Conservation (phyloP, 305 asterid species). For the Ajuga reptans region DNA sequence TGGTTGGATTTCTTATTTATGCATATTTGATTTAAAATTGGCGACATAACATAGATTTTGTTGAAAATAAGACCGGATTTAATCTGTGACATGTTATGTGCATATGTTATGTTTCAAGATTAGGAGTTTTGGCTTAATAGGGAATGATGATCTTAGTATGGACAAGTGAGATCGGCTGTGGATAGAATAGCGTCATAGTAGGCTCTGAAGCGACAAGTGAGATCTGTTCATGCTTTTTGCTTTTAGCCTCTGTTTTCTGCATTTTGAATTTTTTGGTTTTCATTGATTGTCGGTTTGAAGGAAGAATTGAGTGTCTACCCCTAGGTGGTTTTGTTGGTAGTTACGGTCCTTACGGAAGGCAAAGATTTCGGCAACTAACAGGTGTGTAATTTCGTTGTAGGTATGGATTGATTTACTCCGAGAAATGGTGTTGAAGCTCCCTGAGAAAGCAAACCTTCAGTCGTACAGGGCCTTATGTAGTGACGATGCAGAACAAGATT, state of each 20-base stretch:
- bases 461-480: constrained; percentile 57
- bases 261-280: background rate
- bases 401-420: constrained; percentile 85
- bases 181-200: background rate
- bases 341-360: background rate
- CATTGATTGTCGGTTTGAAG: background rate
- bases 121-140: background rate
- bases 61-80: too few species aligned
- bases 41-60: background rate
- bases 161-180: background rate
- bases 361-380: constrained; percentile 2
- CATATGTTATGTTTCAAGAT: too few species aligned
- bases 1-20: background rate
- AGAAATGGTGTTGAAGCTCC: constrained; percentile 85
- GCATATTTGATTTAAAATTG: background rate
- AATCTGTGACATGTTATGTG: too few species aligned
- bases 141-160: background rate
- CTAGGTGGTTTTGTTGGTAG: background rate
- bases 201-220: too few species aligned
- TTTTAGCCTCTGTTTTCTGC: background rate
- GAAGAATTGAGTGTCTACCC: background rate
- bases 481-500: constrained; percentile 84
- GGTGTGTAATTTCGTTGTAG: constrained; percentile 34
- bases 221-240: too few species aligned
- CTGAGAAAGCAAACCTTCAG: constrained; percentile 50